Evolutionary conservation across 352 stramenopile genomes (phyloP).

Genomic region (Sclerospora graminicola): DNA sequence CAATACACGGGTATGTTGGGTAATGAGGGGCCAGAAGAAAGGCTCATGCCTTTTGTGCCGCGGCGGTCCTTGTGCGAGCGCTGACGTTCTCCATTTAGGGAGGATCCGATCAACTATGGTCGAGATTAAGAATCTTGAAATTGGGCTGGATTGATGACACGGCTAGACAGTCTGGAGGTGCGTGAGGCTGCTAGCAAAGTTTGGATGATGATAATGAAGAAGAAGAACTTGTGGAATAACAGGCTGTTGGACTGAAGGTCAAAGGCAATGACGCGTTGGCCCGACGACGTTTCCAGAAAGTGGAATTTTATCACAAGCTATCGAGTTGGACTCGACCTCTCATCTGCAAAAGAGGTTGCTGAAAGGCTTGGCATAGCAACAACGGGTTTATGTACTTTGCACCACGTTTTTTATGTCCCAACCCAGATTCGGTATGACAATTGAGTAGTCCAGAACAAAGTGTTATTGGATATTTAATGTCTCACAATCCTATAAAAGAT

Average conservation of each 20-base stretch:
- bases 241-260: slow-evolving; percentile 43
- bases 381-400: slow-evolving; percentile 1
- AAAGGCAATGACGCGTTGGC: slow-evolving; percentile 78
- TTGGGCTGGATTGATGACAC: slow-evolving; percentile 81
- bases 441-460: too few species aligned
- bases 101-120: too few species aligned
- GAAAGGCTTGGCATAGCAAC: too few species aligned
- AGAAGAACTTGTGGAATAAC: slow-evolving; percentile 15
- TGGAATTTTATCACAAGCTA: slow-evolving; percentile 82
- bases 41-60: too few species aligned
- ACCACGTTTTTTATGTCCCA: too few species aligned
- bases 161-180: slow-evolving; percentile 76
- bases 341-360: slow-evolving; percentile 33
- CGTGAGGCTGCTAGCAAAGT: slow-evolving; percentile 28
- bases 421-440: slow-evolving; percentile 80
- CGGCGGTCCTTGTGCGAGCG: too few species aligned
- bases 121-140: slow-evolving; percentile 53
- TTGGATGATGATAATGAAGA: slow-evolving; percentile 15
- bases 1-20: too few species aligned
- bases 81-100: too few species aligned
- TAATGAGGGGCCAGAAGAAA: too few species aligned
- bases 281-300: slow-evolving; percentile 60
- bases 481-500: too few species aligned
- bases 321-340: slow-evolving; percentile 54
- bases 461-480: too few species aligned